These are phyloP conservation scores for Glaciozyma antarctica DNA, from an alignment of 768 basidiomycete species.

Conservation along the genomic window DNA sequence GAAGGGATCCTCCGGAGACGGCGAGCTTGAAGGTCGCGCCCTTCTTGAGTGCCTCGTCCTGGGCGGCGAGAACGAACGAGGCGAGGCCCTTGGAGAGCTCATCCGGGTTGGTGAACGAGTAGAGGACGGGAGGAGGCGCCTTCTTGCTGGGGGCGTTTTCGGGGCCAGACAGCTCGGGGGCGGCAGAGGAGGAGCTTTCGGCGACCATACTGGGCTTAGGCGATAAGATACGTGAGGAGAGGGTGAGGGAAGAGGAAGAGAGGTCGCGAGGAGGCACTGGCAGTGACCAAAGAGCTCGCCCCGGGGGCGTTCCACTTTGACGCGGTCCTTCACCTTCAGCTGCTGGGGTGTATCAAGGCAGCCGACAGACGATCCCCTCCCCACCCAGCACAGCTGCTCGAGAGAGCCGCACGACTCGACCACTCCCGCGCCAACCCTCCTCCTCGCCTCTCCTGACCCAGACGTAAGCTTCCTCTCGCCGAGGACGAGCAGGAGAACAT, in stretches of 20 bases:
- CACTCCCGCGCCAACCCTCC: not conserved
- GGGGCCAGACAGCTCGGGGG: not conserved
- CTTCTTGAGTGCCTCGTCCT: conserved; percentile 79
- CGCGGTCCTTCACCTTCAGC: too few species aligned
- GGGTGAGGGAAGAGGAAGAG: too few species aligned
- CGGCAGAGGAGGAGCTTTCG: too few species aligned
- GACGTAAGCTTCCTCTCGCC: too few species aligned
- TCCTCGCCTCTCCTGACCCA: not conserved
- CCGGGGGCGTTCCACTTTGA: too few species aligned
- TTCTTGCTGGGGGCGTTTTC: not conserved
- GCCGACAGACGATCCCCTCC: not conserved
- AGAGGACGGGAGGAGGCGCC: conserved; percentile 52
- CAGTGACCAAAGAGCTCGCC: too few species aligned
- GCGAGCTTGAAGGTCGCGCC: conserved; percentile 86
- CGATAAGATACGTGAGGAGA: too few species aligned
- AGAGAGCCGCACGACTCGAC: not conserved
- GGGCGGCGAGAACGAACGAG: conserved; percentile 70
- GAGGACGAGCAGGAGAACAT: not conserved
- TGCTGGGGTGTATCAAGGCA: not conserved
- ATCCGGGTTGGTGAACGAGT: conserved; percentile 54
- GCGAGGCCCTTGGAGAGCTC: conserved; percentile 61
- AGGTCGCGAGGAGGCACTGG: too few species aligned
- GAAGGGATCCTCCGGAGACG: conserved; percentile 85
- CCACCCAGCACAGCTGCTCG: not conserved
- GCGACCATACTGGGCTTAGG: too few species aligned